Conservation (phyloP, 148 eudicot species). For the Hydrangea macrophylla region DNA sequence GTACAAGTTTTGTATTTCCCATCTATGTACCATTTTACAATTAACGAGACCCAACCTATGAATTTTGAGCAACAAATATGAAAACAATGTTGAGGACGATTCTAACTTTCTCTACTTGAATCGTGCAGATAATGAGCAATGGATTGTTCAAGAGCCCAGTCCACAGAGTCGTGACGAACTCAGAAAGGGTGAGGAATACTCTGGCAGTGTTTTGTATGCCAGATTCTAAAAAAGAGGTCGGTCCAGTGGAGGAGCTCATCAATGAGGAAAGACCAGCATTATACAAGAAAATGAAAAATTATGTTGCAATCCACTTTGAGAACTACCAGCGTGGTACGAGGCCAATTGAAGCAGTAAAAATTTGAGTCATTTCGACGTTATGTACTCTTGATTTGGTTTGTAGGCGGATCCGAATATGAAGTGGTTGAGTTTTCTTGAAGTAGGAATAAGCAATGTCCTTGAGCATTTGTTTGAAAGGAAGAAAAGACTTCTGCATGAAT, state of each 20-base stretch:
- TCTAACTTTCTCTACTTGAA: not conserved
- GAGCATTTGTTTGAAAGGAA: no score
- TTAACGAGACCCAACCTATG: no score
- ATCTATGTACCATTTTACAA: not conserved
- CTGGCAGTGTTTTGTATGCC: constrained; percentile 45
- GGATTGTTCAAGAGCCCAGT: constrained; percentile 50
- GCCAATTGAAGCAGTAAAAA: constrained; percentile 36
- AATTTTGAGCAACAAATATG: not conserved
- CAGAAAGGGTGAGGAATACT: constrained; percentile 32
- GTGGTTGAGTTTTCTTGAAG: no score
- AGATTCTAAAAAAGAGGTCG: constrained; percentile 28
- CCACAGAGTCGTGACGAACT: constrained; percentile 47
- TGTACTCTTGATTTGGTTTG: not conserved
- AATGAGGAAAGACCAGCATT: constrained; percentile 24
- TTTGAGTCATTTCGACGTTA: constrained; percentile 5
- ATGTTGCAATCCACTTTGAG: constrained; percentile 22
- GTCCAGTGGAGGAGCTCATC: constrained; percentile 37
- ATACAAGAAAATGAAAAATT: constrained; percentile 31
- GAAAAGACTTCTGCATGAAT: no score
- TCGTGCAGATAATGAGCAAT: constrained; percentile 58
- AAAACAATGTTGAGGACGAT: not conserved
- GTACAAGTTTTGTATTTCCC: not conserved
- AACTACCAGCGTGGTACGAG: constrained; percentile 42
- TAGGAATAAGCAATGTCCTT: no score
- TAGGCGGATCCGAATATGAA: not conserved